Evolutionary conservation across 2,329 filamentous ascomycete genomes (phyloP).

Genomic region (Verticillium dahliae): DNA sequence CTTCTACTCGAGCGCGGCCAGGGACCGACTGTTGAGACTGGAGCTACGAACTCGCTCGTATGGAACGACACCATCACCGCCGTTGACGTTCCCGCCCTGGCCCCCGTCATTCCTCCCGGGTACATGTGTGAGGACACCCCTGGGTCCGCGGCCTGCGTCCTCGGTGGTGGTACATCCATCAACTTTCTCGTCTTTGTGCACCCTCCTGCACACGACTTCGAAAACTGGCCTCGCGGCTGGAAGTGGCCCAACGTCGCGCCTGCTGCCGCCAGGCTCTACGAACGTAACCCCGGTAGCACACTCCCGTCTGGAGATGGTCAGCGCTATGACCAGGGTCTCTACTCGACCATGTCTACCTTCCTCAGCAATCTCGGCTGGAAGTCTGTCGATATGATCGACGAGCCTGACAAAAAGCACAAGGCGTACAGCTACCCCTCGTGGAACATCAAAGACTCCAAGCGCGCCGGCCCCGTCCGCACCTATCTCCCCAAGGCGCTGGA

Average conservation of each 20-base stretch:
- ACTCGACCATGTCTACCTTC: conserved; percentile 9
- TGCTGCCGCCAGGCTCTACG: conserved; percentile 13
- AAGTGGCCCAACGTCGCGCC: conserved; percentile 11
- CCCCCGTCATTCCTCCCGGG: background rate
- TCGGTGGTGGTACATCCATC: conserved; percentile 22
- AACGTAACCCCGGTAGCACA: conserved; percentile 12
- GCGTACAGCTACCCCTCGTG: conserved; percentile 14
- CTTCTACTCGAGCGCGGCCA: conserved; percentile 20
- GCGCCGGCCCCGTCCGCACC: conserved; percentile 16
- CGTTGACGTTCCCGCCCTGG: conserved; percentile 15
- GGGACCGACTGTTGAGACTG: conserved; percentile 9
- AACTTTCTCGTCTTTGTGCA: conserved; percentile 18
- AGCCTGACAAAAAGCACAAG: conserved; percentile 11
- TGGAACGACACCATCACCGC: conserved; percentile 18
- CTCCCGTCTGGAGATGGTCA: conserved; percentile 12
- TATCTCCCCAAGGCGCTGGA: conserved; percentile 31
- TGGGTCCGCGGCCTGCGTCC: conserved; percentile 18
- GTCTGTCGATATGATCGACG: conserved; percentile 10
- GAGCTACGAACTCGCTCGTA: conserved; percentile 12
- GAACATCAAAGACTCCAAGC: conserved; percentile 11
- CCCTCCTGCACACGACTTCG: conserved; percentile 10
- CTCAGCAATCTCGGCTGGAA: conserved; percentile 10
- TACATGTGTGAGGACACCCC: background rate
- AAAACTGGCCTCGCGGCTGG: conserved; percentile 12
- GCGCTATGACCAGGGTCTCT: conserved; percentile 13